Base-by-base conservation (phyloP, 2,329 filamentous ascomycete species). In the Mycosphaerella arachidis region DNA sequence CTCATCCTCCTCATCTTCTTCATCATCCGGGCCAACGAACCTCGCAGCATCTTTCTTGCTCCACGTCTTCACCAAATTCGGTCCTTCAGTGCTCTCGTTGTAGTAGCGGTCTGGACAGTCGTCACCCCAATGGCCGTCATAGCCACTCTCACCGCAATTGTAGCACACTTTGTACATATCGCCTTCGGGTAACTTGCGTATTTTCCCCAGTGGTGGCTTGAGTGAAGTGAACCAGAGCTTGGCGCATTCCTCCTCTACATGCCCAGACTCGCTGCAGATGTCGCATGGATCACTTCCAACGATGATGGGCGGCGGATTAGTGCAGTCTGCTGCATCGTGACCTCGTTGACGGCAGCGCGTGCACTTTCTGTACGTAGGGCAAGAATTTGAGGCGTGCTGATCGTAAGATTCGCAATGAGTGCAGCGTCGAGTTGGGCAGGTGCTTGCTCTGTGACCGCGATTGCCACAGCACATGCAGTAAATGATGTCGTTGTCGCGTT, bases 201-300 rank as follows among this genome's bases (percentile, higher is more conserved):
- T 43, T 6, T 48, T 18, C 40, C 30, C 43, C n/a, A 46, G 6
- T 27, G 53, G 43, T 9, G 53, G 33, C 1, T 56, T 33, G 20
- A 45, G 33, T 13, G 29, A 37, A 4, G 56, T 55, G 27, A 57
- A 53, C 66, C 67, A 69, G 27, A 70, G 56, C 16, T 55, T 45
- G 3, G 61, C 31, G 53, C 68, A 70, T 45, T 69, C 63, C 37
- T 66, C 64, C 40, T 70, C 68, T 9, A 66, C 61, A 31, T 70
- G 68, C 5, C 66, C 67, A 16, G 35, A 31, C 9, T 61, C 50
- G n/a, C 50, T 40, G 33, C 58, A 60, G 16, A 60, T 50, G 29
- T 60, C 58, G 45, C 58, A 60, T 12, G 50, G 20, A 24, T 57
- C 58, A 50, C 20, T 30, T n/a, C 35, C 16, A 18, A 31, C 45